phyloP scores from a whole-genome alignment of 192 early-diverging fungal species.

The Umbelopsis sp. region DNA sequence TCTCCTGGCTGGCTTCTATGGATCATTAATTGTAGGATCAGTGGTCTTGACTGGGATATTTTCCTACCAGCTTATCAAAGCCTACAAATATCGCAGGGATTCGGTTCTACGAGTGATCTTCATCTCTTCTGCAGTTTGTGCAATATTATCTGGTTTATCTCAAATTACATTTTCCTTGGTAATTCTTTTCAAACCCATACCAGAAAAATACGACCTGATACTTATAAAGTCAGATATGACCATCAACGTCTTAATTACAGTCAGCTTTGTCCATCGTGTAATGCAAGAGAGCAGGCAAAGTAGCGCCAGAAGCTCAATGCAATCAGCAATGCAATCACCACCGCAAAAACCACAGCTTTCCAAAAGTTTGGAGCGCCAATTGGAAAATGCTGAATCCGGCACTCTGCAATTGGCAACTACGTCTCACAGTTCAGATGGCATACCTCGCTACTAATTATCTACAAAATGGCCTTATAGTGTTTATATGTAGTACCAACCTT shows the following conservation, averaged over 20 bases:
- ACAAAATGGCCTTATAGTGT: neutral
- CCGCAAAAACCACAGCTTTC: neutral
- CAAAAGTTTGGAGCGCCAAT: neutral
- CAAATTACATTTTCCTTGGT: neutral
- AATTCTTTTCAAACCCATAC: neutral
- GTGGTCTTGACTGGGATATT: neutral
- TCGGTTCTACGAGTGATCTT: neutral
- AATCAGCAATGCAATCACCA: neutral
- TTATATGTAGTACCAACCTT: neutral
- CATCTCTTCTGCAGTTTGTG: neutral
- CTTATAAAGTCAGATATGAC: constrained; percentile 7
- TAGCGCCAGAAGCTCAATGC: neutral
- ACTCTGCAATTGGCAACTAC: neutral
- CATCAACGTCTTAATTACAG: neutral
- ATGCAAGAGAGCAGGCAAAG: neutral
- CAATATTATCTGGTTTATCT: neutral
- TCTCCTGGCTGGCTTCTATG: neutral
- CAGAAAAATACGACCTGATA: neutral
- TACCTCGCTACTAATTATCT: neutral
- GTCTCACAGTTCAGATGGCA: neutral
- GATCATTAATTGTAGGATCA: neutral
- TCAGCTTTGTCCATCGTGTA: neutral
- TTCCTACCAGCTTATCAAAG: neutral
- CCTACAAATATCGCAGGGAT: neutral
- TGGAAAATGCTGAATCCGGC: neutral